Base-by-base conservation (phyloP, 345 rosid species). In the Melaleuca alternifolia region DNA sequence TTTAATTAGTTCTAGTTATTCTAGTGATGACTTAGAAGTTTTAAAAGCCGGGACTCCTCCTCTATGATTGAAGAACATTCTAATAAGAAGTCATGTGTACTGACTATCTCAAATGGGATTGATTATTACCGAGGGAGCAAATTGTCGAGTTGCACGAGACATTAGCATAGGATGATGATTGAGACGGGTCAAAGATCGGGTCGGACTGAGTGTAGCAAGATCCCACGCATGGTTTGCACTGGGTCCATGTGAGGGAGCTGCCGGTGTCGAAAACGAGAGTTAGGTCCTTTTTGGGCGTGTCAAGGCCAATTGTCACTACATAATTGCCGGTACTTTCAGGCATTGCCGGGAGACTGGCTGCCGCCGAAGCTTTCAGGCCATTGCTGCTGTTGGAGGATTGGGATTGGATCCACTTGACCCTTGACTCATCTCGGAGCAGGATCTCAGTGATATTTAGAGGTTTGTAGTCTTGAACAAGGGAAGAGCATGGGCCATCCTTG, bases 201-300 rank as follows among this genome's bases (percentile, higher is more conserved):
- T 84, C 87, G 24, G 52, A 23, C 71, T 91, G 92, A 23, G 33
- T 7, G 53, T 88, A 89, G 76, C 92, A 91, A 6, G 26, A 10
- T 15, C 6, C 23, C 4, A 10, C 6, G 14, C 90, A 88, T 1
- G 91, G 91, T 62, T 88, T 5, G 52, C 91, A 90, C 1, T 88
- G 92, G 5, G 89, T 87, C 93, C 93, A 92, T 1, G 91, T 88
- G 10, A 89, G 20, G 65, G 20, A 87, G 71, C 89, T 90, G 2
- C 89, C 91, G 1, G 90, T 90, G 51, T 88, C 91, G 9, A 91
- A 83, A 7, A 3, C 12, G 9, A 91, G 89, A 0, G 91, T 65
- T 7, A 87, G 15, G 3, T 84, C 41, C 51, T 71, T 82, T 20
- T n/a, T 37, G 0, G 92, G 93, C 0, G 89, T 84, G 6, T 90